These are phyloP conservation scores for Dillenia turbinata DNA, from an alignment of 164 flowering plant genomes.

Conservation along the genomic window DNA sequence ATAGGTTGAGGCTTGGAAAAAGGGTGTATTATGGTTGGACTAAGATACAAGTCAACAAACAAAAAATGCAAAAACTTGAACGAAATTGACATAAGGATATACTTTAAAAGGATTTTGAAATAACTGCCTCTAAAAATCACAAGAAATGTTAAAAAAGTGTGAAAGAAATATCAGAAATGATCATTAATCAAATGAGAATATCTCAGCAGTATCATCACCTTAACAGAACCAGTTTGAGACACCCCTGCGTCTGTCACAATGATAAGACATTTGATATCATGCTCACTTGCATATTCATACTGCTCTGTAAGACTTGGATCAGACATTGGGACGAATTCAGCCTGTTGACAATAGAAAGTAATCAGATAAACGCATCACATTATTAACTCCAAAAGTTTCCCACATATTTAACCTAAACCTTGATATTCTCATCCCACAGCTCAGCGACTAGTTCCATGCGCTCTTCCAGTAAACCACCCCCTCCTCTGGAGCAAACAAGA, in stretches of 20 bases:
- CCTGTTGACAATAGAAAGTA: constrained; percentile 40
- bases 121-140: no score
- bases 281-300: constrained; percentile 95
- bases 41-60: no score
- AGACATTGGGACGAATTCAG: constrained; percentile 71
- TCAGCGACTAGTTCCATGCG: constrained; percentile 92
- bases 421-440: constrained; percentile 80
- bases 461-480: constrained; percentile 83
- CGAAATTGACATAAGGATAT: no score
- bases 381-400: background rate
- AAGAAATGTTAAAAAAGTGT: background rate
- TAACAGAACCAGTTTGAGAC: constrained; percentile 58
- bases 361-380: background rate
- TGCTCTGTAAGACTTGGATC: constrained; percentile 98
- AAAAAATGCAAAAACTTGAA: no score
- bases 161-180: background rate
- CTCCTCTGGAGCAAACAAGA: constrained; percentile 92
- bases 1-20: no score
- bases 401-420: constrained; percentile 29
- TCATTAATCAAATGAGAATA: background rate
- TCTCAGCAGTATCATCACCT: constrained; percentile 41
- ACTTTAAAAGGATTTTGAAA: no score
- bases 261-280: constrained; percentile 85
- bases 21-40: no score
- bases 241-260: constrained; percentile 73